Conservation (phyloP, 164 flowering plant species). For the Tetrastigma voinierianum region DNA sequence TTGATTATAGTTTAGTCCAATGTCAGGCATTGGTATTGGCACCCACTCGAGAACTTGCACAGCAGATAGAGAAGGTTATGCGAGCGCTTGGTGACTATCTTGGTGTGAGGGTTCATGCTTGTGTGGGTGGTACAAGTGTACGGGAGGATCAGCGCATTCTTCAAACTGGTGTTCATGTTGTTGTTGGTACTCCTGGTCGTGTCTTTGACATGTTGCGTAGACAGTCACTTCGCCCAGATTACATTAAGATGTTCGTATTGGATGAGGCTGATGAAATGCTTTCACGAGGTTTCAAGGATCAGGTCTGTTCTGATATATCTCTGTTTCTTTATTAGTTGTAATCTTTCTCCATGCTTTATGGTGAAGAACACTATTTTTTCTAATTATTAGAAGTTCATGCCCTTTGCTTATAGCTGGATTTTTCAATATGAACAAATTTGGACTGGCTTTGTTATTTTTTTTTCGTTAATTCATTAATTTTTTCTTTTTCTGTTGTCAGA, state of each 20-base stretch:
- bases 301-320: slow-evolving; percentile 35
- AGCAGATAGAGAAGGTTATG: slow-evolving; percentile 92
- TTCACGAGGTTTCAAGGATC: slow-evolving; percentile 86
- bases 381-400: too few relatives aligned
- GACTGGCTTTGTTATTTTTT: not conserved
- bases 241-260: slow-evolving; percentile 78
- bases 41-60: slow-evolving; percentile 84
- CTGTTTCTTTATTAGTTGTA: not conserved
- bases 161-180: slow-evolving; percentile 76
- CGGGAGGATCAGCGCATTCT: slow-evolving; percentile 86
- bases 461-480: not conserved
- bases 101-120: slow-evolving; percentile 88
- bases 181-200: slow-evolving; percentile 90
- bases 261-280: slow-evolving; percentile 97
- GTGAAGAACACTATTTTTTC: too few relatives aligned
- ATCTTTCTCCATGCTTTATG: too few relatives aligned
- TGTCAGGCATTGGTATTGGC: slow-evolving; percentile 88
- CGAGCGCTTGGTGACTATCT: slow-evolving; percentile 87
- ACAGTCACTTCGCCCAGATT: slow-evolving; percentile 72
- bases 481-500: slow-evolving; percentile 36
- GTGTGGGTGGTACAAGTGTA: slow-evolving; percentile 95
- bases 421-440: not conserved
- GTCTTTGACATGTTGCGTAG: slow-evolving; percentile 82
- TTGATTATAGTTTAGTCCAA: slow-evolving; percentile 60
- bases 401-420: not conserved